Evolutionary conservation across 768 basidiomycete species (phyloP), one percentile per base, ranked within the genome.

Genomic region (Ramaria sp.): DNA sequence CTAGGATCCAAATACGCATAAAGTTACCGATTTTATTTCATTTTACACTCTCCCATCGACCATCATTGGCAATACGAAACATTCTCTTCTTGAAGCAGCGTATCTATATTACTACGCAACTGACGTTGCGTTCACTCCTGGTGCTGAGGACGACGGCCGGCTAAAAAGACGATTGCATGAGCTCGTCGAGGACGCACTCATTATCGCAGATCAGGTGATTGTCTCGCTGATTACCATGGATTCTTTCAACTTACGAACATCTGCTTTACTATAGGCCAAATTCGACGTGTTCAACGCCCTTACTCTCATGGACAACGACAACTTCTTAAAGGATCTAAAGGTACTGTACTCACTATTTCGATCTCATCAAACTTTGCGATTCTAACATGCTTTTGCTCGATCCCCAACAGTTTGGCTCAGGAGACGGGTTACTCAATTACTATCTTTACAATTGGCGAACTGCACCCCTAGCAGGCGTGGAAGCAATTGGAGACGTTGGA

Each of bases 261-360:
- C 1, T 34, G 32, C 13, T 13, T 27, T n/a, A 18, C 34, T 5
- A 3, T 56, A 77, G 74, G 86, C 87, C 45, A 82, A 83, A 38
- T 97, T 99, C 62, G 96, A 99, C 64, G 96, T 99, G 13, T 83
- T 98, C 69, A 99, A 99, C 67, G 89, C 88, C 1, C 68, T 98
- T 63, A 94, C 94, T 15, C 66, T 96, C 59, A 92, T 97, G 86
- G 96, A 99, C 66, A 99, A 97, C 66, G 75, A 80, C 53, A 65
- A 76, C 44, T 82, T 99, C 67, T 66, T 99, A 50, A 71, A 79
- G 30, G 88, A 93, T 52, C 77, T 95, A 50, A 90, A 88, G 80
- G 92, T 86, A 61, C 49, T 62, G 13, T 34, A 13, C 32, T 34
- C 13, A 60, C 8, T 20, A 15, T 45, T 10, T 32, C 20, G 16